Evolutionary conservation across 2,329 filamentous ascomycete genomes (phyloP).

Genomic region (Trichoderma koningiopsis): DNA sequence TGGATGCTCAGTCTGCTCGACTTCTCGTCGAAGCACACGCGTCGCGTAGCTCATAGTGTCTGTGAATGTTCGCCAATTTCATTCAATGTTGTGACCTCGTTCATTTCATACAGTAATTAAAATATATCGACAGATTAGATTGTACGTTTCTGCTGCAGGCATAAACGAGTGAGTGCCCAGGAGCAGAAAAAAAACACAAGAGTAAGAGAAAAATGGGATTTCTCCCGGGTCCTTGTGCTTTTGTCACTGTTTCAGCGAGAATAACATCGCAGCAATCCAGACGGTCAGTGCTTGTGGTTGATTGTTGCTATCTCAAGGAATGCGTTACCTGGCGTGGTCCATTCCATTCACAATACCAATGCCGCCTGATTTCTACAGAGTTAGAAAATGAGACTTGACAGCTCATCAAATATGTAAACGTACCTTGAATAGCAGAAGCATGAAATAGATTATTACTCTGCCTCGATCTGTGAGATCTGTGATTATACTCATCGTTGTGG

Average conservation of each 20-base stretch:
- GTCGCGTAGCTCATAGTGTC: slow-evolving; percentile 6
- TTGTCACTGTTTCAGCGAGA: slow-evolving; percentile 2
- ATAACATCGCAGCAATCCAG: slow-evolving; percentile 7
- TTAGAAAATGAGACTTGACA: not conserved
- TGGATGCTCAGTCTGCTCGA: slow-evolving; percentile 23
- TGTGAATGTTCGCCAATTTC: not conserved
- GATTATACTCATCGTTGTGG: not conserved
- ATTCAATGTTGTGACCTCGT: not conserved
- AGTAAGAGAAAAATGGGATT: not conserved
- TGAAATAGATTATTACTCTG: not conserved
- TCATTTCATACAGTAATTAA: not conserved
- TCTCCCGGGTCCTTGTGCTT: not conserved
- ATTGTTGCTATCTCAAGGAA: slow-evolving; percentile 40
- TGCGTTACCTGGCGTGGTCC: slow-evolving; percentile 43
- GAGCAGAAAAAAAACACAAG: not conserved
- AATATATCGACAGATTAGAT: not conserved
- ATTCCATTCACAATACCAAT: slow-evolving; percentile 39
- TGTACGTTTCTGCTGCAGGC: not conserved
- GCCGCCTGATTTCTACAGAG: not conserved
- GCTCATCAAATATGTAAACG: slow-evolving; percentile 5
- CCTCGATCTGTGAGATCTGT: not conserved
- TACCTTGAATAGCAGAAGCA: not conserved
- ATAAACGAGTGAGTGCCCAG: not conserved
- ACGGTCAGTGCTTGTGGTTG: slow-evolving; percentile 29
- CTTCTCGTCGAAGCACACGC: slow-evolving; percentile 10